These are phyloP conservation scores for Populus davidiana DNA, from an alignment of 345 rosid genomes.

Conservation along the genomic window DNA sequence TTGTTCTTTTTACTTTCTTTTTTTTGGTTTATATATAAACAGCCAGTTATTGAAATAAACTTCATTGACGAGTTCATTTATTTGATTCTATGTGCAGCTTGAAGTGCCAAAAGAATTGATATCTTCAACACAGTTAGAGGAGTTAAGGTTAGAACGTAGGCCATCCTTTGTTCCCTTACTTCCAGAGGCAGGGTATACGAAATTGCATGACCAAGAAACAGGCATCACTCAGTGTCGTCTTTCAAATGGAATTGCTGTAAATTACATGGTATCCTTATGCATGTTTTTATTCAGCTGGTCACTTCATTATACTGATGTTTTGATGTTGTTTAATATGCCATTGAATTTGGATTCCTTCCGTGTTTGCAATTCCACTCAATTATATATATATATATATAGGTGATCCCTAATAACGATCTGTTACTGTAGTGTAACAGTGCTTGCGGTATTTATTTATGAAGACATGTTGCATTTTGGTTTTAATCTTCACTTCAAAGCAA, in stretches of 20 bases:
- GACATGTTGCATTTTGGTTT: background rate
- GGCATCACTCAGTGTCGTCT: slow-evolving; percentile 82
- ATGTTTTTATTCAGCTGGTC: slow-evolving; percentile 9
- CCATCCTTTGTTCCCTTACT: slow-evolving; percentile 62
- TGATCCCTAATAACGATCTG: background rate
- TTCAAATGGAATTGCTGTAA: slow-evolving; percentile 91
- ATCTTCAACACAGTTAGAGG: slow-evolving; percentile 62
- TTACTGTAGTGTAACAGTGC: background rate
- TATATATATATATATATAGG: background rate
- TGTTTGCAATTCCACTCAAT: background rate
- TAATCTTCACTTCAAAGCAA: background rate
- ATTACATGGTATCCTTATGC: slow-evolving; percentile 60
- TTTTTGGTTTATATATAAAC: slow-evolving; percentile 6
- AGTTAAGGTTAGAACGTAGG: slow-evolving; percentile 51
- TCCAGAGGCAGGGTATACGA: slow-evolving; percentile 47
- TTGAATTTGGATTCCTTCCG: background rate
- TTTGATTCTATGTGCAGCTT: slow-evolving; percentile 53
- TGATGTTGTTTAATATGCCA: background rate
- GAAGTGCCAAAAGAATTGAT: slow-evolving; percentile 95
- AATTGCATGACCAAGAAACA: slow-evolving; percentile 74
- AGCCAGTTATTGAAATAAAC: background rate
- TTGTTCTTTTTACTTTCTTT: slow-evolving; percentile 6
- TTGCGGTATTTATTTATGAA: background rate
- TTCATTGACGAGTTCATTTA: slow-evolving; percentile 19
- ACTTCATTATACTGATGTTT: background rate